phyloP scores from a whole-genome alignment of 139 green algal genomes.

The Chlorella sorokiniana region DNA sequence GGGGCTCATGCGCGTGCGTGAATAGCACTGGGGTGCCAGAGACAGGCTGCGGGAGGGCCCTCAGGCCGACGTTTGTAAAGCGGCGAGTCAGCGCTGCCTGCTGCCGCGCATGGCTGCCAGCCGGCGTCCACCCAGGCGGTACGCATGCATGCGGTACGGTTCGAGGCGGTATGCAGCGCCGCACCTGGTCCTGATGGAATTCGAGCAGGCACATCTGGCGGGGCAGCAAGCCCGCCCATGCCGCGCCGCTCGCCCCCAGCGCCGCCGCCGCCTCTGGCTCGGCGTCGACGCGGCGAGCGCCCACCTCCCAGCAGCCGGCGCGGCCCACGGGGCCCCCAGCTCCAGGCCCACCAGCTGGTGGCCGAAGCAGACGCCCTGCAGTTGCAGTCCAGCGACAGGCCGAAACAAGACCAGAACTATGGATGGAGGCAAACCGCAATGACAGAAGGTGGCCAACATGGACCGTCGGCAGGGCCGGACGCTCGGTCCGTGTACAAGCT shows the following conservation, averaged over 20 bases:
- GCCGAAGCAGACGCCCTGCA: slow-evolving; percentile 27
- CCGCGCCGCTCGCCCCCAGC: background rate
- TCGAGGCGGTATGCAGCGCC: background rate
- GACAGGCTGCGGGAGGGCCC: background rate
- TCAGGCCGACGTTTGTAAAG: too few species aligned
- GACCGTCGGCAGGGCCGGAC: too few species aligned
- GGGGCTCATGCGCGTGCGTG: background rate
- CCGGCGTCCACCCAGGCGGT: too few species aligned
- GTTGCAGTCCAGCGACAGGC: background rate
- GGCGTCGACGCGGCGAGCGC: background rate
- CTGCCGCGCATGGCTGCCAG: too few species aligned
- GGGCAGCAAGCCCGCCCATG: slow-evolving; percentile 1
- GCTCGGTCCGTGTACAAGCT: too few species aligned
- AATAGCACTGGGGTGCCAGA: background rate
- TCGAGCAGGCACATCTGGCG: slow-evolving; percentile 3
- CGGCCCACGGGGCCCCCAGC: slow-evolving; percentile 9
- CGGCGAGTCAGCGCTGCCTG: too few species aligned
- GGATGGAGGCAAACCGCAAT: too few species aligned
- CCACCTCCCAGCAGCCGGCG: slow-evolving; percentile 26
- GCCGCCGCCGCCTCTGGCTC: background rate
- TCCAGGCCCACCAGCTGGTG: slow-evolving; percentile 16
- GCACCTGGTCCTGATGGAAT: slow-evolving; percentile 25
- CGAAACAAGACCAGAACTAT: too few species aligned
- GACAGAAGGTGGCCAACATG: too few species aligned
- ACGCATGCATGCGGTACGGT: too few species aligned